Evolutionary conservation across 164 flowering plant genomes (phyloP), one percentile per base, ranked within the genome.

Genomic region (Nelumbo lutea): DNA sequence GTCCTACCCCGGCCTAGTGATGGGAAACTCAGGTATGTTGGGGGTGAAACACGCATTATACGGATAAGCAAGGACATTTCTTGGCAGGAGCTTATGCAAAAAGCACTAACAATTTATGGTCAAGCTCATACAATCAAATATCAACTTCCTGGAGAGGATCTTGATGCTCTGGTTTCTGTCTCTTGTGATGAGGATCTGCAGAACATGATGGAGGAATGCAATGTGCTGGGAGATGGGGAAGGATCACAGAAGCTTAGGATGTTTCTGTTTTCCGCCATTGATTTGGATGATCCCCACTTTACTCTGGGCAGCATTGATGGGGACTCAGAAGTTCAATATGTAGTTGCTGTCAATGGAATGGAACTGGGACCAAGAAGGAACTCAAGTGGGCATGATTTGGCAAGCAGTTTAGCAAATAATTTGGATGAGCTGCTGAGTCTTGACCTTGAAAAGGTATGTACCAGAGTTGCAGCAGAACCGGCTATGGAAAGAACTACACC

Each of bases 81-180:
- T 10, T 93, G 88, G 88, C 80, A 75, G 73, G 94, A 87, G 44
- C 85, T 93, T 56, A 62, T 77, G 82, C 87, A 80, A 75, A 89
- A 86, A 77, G 78, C 82, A 1, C 55, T 65, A 62, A 66, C 81
- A 14, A 71, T 91, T 15, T 91, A 73, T 59, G 72, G 59, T 72
- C 84, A 88, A 76, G 51, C 90, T 65, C 86, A 83, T 76, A 61
- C 77, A 1, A 86, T 91, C 68, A 93, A 88, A 72, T 93, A 93
- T 80, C 98, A 93, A 79, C 93, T 93, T 69, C 98, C 97, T 64
- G 98, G 97, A 39, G 98, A 93, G 74, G 97, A 93, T 68, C 91
- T 93, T 71, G 98, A 93, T 86, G 89, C 98, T 3, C 74, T 93
- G 79, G 97, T 93, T 48, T 89, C 98, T 53, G 97, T 93, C 38